Conservation (phyloP, 2,329 filamentous ascomycete genomes). For the Nannizziopsis barbatae region DNA sequence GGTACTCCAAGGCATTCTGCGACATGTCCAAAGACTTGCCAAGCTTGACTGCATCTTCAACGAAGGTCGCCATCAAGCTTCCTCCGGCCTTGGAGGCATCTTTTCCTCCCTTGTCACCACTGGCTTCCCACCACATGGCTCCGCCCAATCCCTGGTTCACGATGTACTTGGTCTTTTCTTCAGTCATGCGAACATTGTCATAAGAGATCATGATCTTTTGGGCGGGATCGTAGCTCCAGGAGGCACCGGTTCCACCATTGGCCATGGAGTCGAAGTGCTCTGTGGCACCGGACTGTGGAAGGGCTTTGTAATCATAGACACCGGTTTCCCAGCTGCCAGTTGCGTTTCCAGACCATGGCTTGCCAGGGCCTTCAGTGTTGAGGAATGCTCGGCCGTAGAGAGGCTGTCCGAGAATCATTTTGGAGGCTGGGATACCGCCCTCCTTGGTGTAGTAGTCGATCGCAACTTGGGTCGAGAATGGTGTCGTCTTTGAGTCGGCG, state of each 20-base stretch:
- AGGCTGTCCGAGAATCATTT: constrained; percentile 88
- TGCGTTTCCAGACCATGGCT: constrained; percentile 57
- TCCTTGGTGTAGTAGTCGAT: constrained; percentile 57
- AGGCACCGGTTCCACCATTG: constrained; percentile 47
- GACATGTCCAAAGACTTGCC: constrained; percentile 27
- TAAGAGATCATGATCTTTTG: constrained; percentile 64
- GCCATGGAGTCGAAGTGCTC: constrained; percentile 48
- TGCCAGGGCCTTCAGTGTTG: constrained; percentile 64
- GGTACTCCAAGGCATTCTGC: constrained; percentile 28
- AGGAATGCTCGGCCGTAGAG: constrained; percentile 85
- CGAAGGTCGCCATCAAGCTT: constrained; percentile 55
- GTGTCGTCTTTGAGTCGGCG: constrained; percentile 54
- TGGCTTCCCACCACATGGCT: constrained; percentile 96
- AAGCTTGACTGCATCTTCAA: constrained; percentile 25
- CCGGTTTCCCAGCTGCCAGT: constrained; percentile 71
- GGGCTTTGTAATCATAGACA: constrained; percentile 76
- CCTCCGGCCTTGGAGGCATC: constrained; percentile 29
- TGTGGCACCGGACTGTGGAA: constrained; percentile 57
- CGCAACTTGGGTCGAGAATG: constrained; percentile 63
- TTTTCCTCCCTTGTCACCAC: constrained; percentile 56
- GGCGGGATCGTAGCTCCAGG: constrained; percentile 61
- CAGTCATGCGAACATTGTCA: constrained; percentile 48
- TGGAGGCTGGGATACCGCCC: constrained; percentile 50
- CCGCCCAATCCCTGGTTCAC: constrained; percentile 58
- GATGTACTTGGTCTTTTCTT: constrained; percentile 61